Base-by-base conservation (phyloP, 169 alveolate genomes). In the Plasmodium falciparum region DNA sequence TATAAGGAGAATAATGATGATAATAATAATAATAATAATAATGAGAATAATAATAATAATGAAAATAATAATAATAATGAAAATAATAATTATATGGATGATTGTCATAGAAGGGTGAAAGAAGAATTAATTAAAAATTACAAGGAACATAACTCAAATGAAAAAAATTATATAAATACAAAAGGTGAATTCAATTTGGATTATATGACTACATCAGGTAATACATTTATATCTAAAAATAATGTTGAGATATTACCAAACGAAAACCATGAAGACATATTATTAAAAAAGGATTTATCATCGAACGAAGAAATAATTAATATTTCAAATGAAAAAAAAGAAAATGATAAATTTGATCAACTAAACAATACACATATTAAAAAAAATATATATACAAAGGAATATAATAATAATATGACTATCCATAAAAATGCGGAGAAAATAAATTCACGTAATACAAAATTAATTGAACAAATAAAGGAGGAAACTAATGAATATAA, bases 271-370 rank as follows among this genome's bases (percentile, higher is more conserved):
- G 47, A 5, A 0, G 47, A 39, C 1, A 39, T 39, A 5, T 39
- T 39, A 39, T 39, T 39, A 73, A 73, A 12, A 33, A 62, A 24
- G 13, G 15, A 59, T 29, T 69, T 47, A 58, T 54, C 43, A 29
- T 58, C 50, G 67, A 70, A 78, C 61, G 45, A 17, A 58, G 43
- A 54, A 47, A 29, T 73, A 62, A 17, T 49, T 20, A 9, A 13
- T 47, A 17, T 17, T 12, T 33, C 47, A 65, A 63, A 29, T 65
- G 76, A 78, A 24, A 66, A 39, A 24, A 17, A 11, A 13, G 73
- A 52, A 45, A 66, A 20, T 9, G n/a, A 39, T 39, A 39, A 39
- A 39, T 39, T 39, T 39, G 47, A 39, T 39, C 11, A 39, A 39
- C 47, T 39, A 5, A 39, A 39, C 9, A 39, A 39, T 3, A 39